Evolutionary conservation across 2,329 filamentous ascomycete genomes (phyloP), one percentile per base, ranked within the genome.

Genomic region (Microdochium trichocladiopsis): DNA sequence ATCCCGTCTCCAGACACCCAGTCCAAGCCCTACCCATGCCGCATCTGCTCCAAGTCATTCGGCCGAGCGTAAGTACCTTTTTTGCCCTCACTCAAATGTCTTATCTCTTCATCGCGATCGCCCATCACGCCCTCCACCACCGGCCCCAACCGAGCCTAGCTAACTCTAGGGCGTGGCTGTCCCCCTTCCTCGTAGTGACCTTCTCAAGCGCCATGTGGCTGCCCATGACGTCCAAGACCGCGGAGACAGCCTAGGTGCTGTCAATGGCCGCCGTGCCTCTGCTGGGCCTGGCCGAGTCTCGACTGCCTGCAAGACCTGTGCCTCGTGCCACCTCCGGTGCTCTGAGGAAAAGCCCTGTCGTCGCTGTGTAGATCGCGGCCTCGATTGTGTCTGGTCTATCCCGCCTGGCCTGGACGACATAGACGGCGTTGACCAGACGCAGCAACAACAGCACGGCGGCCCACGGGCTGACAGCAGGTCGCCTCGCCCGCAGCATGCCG

Each of bases 321-420:
- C 64, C 0, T 61, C 62, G 2, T 58, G 64, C 14, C 65, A 67
- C 47, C 47, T 67, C 11, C 58, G 62, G 12, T 67, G 64, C 28
- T 60, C 61, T 9, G 65, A 67, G 18, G 53, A 60, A 23, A 67
- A 67, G 36, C 65, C 65, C 25, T 67, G 65, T 28, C 50, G 50
- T 2, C 60, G 65, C 22, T 67, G 65, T 21, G 51, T 55, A 25
- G 55, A 62, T 6, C 59, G 60, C 49, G 60, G 59, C 9, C 55
- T 66, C 6, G 55, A 61, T n/a, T 63, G 61, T n/a, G 54, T 55
- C 21, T 65, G 63, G 62, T 22, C 41, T 12, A 54, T 52, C 36
- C 50, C 49, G 33, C 45, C 58, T 2, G 53, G 22, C n/a, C n/a
- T 58, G 12, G 37, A 45, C 41, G 41, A 45, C 41, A 18, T 18